Evolutionary conservation across 23 red algal genomes (phyloP).

Genomic region (Gracilaria vermiculophylla): DNA sequence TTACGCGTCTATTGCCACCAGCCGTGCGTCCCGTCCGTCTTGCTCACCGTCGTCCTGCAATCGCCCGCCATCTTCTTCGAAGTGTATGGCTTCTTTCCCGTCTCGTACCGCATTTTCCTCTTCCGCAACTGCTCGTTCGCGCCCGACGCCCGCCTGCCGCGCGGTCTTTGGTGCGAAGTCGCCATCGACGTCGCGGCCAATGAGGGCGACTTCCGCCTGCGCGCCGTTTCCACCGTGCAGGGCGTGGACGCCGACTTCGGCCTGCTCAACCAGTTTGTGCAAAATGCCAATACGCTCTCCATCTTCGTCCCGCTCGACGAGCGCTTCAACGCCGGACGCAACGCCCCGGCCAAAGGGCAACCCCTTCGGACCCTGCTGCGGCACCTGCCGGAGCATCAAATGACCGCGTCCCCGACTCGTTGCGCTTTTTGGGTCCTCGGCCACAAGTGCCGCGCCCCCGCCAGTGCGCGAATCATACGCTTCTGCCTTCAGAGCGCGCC

Average conservation of each 20-base stretch:
- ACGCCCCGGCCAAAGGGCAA: not conserved
- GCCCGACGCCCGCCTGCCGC: not conserved
- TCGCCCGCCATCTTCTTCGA: not conserved
- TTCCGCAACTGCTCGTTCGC: not conserved
- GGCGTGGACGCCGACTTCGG: not conserved
- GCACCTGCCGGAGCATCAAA: not conserved
- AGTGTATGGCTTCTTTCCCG: not conserved
- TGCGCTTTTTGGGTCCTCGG: too few relatives aligned
- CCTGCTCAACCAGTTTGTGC: not conserved
- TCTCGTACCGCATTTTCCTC: not conserved
- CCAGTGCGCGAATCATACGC: not conserved
- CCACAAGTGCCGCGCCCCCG: too few relatives aligned
- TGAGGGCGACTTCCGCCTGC: not conserved
- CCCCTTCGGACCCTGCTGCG: not conserved
- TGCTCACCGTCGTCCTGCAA: not conserved
- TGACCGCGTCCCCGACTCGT: not conserved
- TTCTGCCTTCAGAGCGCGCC: not conserved
- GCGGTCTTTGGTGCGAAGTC: not conserved
- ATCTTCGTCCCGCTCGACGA: not conserved
- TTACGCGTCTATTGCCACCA: constrained; percentile 5
- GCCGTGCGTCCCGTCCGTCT: not conserved
- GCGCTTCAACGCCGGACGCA: not conserved
- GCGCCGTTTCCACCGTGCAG: not conserved
- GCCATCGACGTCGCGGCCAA: not conserved
- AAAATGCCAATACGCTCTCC: not conserved